Percentiles rank a stretch among this genome's conserved stretches.
Conservation (phyloP, 208 protist species). For the Crithidia expoeki region DNA sequence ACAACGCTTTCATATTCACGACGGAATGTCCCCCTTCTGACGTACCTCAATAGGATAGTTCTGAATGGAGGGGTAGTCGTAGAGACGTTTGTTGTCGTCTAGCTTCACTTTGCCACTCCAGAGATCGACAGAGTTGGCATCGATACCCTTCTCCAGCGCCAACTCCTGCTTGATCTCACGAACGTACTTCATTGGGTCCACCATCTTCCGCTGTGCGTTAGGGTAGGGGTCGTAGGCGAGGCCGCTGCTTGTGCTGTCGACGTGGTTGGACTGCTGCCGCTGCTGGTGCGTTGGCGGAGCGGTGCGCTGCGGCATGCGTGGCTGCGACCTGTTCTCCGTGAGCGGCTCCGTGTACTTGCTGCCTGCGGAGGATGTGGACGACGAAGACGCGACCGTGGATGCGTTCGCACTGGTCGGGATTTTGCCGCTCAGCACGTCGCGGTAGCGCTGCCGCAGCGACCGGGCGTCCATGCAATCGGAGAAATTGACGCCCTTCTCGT, state of each 20-base stretch:
- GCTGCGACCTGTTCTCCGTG: conserved; percentile 38
- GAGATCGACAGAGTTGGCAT: conserved; percentile 74
- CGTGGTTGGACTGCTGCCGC: conserved; percentile 44
- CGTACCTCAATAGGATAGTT: conserved; percentile 92
- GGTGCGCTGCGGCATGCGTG: conserved; percentile 41
- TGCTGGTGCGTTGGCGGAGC: conserved; percentile 30
- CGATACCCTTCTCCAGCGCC: conserved; percentile 83
- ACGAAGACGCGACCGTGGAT: not conserved
- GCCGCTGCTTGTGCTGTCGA: conserved; percentile 66
- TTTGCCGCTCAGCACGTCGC: conserved; percentile 75
- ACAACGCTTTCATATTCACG: conserved; percentile 29
- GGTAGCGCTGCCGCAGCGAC: conserved; percentile 84
- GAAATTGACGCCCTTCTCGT: conserved; percentile 88
- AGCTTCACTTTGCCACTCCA: conserved; percentile 89
- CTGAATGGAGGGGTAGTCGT: conserved; percentile 90
- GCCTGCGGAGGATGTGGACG: not conserved
- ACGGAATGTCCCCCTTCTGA: conserved; percentile 87
- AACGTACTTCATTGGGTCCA: conserved; percentile 91
- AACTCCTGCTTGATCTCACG: conserved; percentile 89
- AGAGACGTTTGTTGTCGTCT: conserved; percentile 88
- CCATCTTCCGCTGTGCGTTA: conserved; percentile 90
- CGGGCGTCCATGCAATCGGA: conserved; percentile 88
- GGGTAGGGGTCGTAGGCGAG: conserved; percentile 88
- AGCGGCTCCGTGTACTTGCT: conserved; percentile 40
- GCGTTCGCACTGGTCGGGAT: conserved; percentile 25